Conservation (phyloP, 23 red algal genomes). For the Gracilaria domingensis region DNA sequence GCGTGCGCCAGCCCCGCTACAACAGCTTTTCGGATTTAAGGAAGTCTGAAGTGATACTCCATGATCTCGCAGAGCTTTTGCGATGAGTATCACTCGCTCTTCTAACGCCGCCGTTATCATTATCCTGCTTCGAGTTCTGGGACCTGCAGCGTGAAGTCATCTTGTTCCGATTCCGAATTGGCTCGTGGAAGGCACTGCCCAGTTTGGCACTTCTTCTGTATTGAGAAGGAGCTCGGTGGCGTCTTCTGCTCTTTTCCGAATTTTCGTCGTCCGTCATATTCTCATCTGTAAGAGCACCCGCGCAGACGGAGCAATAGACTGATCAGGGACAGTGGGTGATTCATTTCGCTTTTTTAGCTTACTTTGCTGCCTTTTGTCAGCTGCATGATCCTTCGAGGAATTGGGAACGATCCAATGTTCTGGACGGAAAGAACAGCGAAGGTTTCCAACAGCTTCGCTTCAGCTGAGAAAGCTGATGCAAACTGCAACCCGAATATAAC, state of each 20-base stretch:
- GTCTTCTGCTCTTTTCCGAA: not conserved
- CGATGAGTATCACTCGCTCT: too few species aligned
- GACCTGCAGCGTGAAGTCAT: too few species aligned
- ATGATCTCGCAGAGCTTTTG: too few species aligned
- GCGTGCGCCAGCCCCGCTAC: not conserved
- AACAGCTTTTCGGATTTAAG: too few species aligned
- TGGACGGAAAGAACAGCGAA: not conserved
- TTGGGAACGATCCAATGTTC: not conserved
- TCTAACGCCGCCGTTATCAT: too few species aligned
- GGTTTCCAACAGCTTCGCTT: not conserved
- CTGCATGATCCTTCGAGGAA: not conserved
- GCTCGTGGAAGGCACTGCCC: too few species aligned
- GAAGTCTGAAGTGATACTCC: not conserved
- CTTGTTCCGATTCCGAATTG: not conserved
- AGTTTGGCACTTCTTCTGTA: too few species aligned
- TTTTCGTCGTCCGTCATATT: not conserved
- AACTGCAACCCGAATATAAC: not conserved
- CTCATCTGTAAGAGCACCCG: not conserved
- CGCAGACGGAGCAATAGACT: not conserved
- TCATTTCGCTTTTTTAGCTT: conserved; percentile 1
- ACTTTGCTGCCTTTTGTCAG: not conserved
- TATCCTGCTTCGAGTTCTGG: too few species aligned
- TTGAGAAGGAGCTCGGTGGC: not conserved
- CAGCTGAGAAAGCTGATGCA: not conserved
- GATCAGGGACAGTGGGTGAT: not conserved